Conservation (phyloP, 2,329 filamentous ascomycete species). For the Aspergillus sp. region DNA sequence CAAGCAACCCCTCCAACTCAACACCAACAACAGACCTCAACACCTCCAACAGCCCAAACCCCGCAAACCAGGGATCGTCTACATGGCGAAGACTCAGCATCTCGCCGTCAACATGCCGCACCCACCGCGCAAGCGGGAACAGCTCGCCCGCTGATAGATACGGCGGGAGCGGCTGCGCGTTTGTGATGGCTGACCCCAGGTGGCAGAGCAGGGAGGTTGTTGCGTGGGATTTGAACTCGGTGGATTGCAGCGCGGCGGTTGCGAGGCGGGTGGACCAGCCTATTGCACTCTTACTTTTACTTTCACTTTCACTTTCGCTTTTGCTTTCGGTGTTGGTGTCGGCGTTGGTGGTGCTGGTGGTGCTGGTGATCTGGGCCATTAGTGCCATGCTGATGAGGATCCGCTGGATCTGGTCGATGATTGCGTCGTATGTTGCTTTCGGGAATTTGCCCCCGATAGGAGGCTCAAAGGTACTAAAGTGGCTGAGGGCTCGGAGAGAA, state of each 20-base stretch:
- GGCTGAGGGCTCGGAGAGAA: constrained; percentile 60
- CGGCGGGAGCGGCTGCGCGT: constrained; percentile 67
- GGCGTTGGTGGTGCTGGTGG: too few species aligned
- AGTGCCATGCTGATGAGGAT: constrained; percentile 64
- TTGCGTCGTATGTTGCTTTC: constrained; percentile 59
- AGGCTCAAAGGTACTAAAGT: constrained; percentile 68
- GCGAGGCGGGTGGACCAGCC: constrained; percentile 62
- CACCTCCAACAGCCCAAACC: constrained; percentile 71
- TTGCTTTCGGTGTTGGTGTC: background rate
- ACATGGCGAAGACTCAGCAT: constrained; percentile 64
- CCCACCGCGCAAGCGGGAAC: constrained; percentile 57
- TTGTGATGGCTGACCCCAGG: constrained; percentile 64
- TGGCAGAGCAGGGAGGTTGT: constrained; percentile 60
- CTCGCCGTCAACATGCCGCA: constrained; percentile 58
- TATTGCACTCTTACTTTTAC: too few species aligned
- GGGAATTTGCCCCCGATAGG: constrained; percentile 73
- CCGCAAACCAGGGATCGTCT: constrained; percentile 68
- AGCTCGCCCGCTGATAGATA: constrained; percentile 63
- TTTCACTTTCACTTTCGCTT: constrained; percentile 25
- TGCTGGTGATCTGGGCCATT: constrained; percentile 64
- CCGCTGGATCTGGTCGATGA: constrained; percentile 56
- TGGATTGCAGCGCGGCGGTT: constrained; percentile 52
- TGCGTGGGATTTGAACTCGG: constrained; percentile 56
- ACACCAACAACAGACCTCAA: constrained; percentile 31
- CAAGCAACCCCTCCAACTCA: constrained; percentile 28